phyloP scores from a whole-genome alignment of 257 asterid species.

The Vinca minor region DNA sequence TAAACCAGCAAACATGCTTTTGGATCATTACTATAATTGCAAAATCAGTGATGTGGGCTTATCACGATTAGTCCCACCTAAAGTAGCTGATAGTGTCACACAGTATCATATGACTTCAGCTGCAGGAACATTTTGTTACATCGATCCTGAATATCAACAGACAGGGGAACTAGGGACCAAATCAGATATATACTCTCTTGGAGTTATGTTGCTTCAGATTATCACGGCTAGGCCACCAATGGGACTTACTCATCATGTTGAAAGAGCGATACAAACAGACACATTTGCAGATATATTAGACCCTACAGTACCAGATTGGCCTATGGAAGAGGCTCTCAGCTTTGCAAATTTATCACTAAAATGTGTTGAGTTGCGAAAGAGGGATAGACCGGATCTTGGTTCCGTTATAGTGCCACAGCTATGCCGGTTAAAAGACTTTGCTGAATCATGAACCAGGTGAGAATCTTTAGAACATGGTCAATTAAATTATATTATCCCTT shows the following conservation, averaged over 20 bases:
- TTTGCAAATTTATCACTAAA: slow-evolving; percentile 47
- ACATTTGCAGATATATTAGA: slow-evolving; percentile 53
- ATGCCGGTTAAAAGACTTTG: slow-evolving; percentile 42
- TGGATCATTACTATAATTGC: slow-evolving; percentile 55
- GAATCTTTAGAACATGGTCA: too few relatives aligned
- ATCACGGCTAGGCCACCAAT: slow-evolving; percentile 77
- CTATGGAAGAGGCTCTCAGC: slow-evolving; percentile 42
- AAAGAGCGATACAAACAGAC: slow-evolving; percentile 44
- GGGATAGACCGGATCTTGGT: slow-evolving; percentile 66
- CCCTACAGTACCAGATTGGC: slow-evolving; percentile 71
- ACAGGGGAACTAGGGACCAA: slow-evolving; percentile 67
- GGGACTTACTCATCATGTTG: slow-evolving; percentile 70
- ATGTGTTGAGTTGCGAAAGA: slow-evolving; percentile 61
- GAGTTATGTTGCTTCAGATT: slow-evolving; percentile 59
- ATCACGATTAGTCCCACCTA: slow-evolving; percentile 65
- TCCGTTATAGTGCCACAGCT: slow-evolving; percentile 57
- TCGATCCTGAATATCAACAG: slow-evolving; percentile 80
- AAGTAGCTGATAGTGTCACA: slow-evolving; percentile 54
- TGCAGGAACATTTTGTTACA: slow-evolving; percentile 78
- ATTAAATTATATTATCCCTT: not conserved
- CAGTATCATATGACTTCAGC: slow-evolving; percentile 79
- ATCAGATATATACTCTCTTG: slow-evolving; percentile 64
- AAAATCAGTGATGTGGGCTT: slow-evolving; percentile 80
- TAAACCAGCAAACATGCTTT: slow-evolving; percentile 70
- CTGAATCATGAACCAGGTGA: slow-evolving; percentile 9